These are phyloP conservation scores for Euryodendron excelsum DNA, from an alignment of 148 eudicot species.

Conservation along the genomic window DNA sequence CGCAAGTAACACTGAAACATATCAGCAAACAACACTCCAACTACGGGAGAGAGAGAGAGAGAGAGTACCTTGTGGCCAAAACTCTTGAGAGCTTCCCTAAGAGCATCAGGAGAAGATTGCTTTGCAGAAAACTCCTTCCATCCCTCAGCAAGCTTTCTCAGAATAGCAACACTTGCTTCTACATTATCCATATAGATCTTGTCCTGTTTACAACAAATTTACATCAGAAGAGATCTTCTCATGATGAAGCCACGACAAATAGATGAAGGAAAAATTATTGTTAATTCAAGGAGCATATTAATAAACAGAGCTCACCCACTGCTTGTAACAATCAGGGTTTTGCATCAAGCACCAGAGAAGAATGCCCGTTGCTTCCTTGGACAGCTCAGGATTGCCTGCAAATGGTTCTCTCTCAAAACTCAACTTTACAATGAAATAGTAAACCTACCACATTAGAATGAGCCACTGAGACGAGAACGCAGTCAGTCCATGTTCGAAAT, in stretches of 20 bases:
- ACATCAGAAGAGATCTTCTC: conserved; percentile 8
- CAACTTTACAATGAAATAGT: not conserved
- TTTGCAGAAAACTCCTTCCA: conserved; percentile 45
- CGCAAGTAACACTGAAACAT: not conserved
- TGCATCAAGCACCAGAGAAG: conserved; percentile 59
- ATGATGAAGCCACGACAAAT: not conserved
- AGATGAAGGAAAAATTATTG: not conserved
- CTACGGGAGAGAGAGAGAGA: not conserved
- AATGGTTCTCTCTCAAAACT: conserved; percentile 1
- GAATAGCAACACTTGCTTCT: conserved; percentile 54
- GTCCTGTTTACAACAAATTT: conserved; percentile 41
- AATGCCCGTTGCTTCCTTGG: conserved; percentile 59
- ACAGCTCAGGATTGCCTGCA: conserved; percentile 62
- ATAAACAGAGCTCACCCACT: conserved; percentile 55
- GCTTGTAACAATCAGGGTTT: conserved; percentile 66
- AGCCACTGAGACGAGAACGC: not conserved
- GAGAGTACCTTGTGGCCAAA: conserved; percentile 59
- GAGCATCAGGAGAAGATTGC: conserved; percentile 45
- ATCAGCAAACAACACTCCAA: too few species aligned
- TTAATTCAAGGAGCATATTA: not conserved
- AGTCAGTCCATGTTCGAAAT: not conserved
- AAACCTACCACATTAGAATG: too few species aligned
- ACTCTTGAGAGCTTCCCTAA: conserved; percentile 57
- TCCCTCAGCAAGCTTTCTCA: conserved; percentile 58
- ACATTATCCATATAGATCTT: conserved; percentile 59